Percentiles rank a stretch among this genome's conserved stretches.
Evolutionary conservation across 2,329 filamentous ascomycete species (phyloP).

Genomic region (Pochonia chlamydosporia): DNA sequence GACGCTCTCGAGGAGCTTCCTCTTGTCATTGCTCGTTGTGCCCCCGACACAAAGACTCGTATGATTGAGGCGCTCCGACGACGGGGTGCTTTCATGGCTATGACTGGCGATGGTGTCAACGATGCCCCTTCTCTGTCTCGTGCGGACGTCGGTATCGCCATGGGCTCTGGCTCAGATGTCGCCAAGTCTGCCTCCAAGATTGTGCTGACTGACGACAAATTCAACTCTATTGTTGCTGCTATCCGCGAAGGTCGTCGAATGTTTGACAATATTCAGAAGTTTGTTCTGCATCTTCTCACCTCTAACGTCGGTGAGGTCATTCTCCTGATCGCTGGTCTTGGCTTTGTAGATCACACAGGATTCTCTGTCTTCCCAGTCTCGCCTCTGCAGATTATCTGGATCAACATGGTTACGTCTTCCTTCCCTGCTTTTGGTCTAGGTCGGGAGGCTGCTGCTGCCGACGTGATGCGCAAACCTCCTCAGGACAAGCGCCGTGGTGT

Average conservation of each 20-base stretch:
- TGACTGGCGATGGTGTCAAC: conserved; percentile 87
- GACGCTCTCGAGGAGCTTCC: conserved; percentile 70
- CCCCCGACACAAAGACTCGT: conserved; percentile 79
- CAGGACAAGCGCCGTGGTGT: conserved; percentile 63
- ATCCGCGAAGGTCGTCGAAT: conserved; percentile 79
- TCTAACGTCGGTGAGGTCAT: conserved; percentile 83
- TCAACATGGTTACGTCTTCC: conserved; percentile 87
- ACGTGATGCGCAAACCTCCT: conserved; percentile 76
- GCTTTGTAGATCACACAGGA: conserved; percentile 65
- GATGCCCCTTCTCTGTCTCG: conserved; percentile 76
- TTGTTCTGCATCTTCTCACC: conserved; percentile 71
- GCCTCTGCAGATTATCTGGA: conserved; percentile 85
- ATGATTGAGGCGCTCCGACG: conserved; percentile 87
- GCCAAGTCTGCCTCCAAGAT: conserved; percentile 79
- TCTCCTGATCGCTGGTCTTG: conserved; percentile 73
- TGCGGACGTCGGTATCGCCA: conserved; percentile 82
- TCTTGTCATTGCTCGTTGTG: conserved; percentile 77
- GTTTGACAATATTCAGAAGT: conserved; percentile 88
- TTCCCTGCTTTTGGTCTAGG: conserved; percentile 86
- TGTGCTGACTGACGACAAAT: conserved; percentile 83
- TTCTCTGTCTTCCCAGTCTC: conserved; percentile 82
- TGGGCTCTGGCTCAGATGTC: conserved; percentile 84
- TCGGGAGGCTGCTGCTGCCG: conserved; percentile 66
- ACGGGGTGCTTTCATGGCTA: conserved; percentile 69
- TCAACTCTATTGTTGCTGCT: conserved; percentile 77